Evolutionary conservation across 768 basidiomycete species (phyloP).

Genomic region (Pleurotus salmoneostramineus): DNA sequence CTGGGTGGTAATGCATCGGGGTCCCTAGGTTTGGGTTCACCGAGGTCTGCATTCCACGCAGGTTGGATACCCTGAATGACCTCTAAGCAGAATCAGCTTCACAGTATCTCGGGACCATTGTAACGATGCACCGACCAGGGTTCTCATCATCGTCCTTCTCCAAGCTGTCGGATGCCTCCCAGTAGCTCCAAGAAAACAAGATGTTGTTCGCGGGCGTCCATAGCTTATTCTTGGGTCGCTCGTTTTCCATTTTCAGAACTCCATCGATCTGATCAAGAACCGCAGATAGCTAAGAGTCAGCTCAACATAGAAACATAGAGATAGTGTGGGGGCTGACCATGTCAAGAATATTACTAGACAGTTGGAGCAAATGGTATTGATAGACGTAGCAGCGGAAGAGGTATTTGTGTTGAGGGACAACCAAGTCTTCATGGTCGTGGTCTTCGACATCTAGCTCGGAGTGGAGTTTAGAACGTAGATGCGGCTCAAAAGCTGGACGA

Average conservation of each 20-base stretch:
- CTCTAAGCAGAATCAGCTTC: slow-evolving; percentile 21
- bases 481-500: slow-evolving; percentile 40
- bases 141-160: slow-evolving; percentile 64
- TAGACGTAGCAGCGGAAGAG: slow-evolving; percentile 75
- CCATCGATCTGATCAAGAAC: slow-evolving; percentile 45
- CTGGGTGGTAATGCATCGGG: slow-evolving; percentile 72
- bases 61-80: slow-evolving; percentile 53
- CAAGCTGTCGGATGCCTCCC: slow-evolving; percentile 39
- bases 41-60: slow-evolving; percentile 42
- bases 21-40: slow-evolving; percentile 54
- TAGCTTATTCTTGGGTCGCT: slow-evolving; percentile 33
- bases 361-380: slow-evolving; percentile 50
- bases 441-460: slow-evolving; percentile 22
- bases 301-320: not conserved
- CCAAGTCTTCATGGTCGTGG: slow-evolving; percentile 3
- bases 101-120: not conserved
- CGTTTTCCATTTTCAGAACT: slow-evolving; percentile 51
- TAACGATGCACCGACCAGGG: slow-evolving; percentile 42
- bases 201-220: slow-evolving; percentile 52
- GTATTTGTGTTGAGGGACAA: slow-evolving; percentile 56
- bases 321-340: slow-evolving; percentile 28
- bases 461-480: slow-evolving; percentile 17
- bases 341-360: slow-evolving; percentile 30
- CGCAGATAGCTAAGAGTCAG: too few species aligned
- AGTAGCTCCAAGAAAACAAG: slow-evolving; percentile 38